phyloP scores from a whole-genome alignment of 2,329 filamentous ascomycete species.

The Trichoderma gracile region DNA sequence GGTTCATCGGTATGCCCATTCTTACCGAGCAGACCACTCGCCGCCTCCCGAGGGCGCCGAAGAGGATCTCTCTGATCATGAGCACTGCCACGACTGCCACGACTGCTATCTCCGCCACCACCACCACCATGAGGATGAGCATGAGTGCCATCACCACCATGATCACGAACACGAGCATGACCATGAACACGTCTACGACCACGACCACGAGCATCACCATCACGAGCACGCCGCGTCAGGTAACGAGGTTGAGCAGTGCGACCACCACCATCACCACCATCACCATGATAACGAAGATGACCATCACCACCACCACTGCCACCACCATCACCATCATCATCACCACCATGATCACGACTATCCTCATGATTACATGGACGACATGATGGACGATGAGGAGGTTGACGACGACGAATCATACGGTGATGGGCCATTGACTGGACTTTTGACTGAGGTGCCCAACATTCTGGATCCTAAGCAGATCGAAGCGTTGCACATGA shows the following conservation, averaged over 20 bases:
- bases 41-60: conserved; percentile 41
- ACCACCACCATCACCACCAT: conserved; percentile 48
- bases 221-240: conserved; percentile 48
- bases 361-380: conserved; percentile 50
- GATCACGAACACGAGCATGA: conserved; percentile 39
- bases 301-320: conserved; percentile 35
- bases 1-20: conserved; percentile 55
- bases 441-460: conserved; percentile 87
- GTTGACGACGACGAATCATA: conserved; percentile 77
- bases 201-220: conserved; percentile 38
- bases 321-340: conserved; percentile 38
- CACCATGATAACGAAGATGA: conserved; percentile 35
- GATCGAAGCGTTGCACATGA: conserved; percentile 95
- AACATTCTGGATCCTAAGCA: conserved; percentile 92
- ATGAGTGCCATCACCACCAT: conserved; percentile 33
- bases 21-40: conserved; percentile 47
- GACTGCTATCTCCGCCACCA: conserved; percentile 35
- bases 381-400: conserved; percentile 66
- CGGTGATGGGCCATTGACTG: conserved; percentile 74
- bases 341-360: conserved; percentile 43
- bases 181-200: conserved; percentile 26
- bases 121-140: conserved; percentile 39
- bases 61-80: conserved; percentile 43
- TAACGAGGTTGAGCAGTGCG: conserved; percentile 49
- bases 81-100: conserved; percentile 41